Conservation (phyloP, 139 green algal genomes). For the Chlamydomonas sp. region DNA sequence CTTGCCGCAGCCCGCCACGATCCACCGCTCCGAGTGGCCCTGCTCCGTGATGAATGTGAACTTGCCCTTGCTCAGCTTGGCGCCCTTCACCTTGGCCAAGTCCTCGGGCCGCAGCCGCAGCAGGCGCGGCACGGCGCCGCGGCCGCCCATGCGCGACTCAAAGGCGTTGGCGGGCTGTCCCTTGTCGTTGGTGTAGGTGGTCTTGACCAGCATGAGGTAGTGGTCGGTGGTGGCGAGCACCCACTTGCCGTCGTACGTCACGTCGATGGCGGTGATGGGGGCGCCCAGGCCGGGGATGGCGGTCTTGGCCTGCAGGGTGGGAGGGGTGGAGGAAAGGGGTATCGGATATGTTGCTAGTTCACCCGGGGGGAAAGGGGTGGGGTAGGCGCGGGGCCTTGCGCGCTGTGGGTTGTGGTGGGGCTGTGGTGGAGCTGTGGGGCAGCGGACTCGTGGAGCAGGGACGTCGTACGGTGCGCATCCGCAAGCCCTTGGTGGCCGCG, state of each 20-base stretch:
- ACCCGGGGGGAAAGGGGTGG: neutral
- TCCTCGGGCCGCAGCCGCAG: constrained; percentile 90
- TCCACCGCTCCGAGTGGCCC: constrained; percentile 84
- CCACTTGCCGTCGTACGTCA: constrained; percentile 91
- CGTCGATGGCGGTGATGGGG: constrained; percentile 91
- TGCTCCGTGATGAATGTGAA: constrained; percentile 86
- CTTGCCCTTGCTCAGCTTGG: constrained; percentile 46
- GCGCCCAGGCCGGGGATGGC: constrained; percentile 89
- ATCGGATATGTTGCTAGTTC: neutral
- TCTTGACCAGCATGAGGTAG: constrained; percentile 96
- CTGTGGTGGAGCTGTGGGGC: no score
- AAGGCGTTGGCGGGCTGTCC: constrained; percentile 74
- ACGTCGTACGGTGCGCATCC: no score
- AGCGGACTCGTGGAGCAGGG: neutral
- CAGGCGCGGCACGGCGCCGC: constrained; percentile 81
- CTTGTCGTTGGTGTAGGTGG: constrained; percentile 79
- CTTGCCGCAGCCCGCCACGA: constrained; percentile 83
- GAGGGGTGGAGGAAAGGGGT: neutral
- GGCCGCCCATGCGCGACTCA: constrained; percentile 68
- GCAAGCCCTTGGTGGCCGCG: no score
- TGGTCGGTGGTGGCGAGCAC: constrained; percentile 93
- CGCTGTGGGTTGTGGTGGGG: neutral
- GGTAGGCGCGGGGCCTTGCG: neutral
- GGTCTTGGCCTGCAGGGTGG: constrained; percentile 72
- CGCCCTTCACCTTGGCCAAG: neutral